phyloP scores from a whole-genome alignment of 768 basidiomycete species.

The Boletus reticuloceps region DNA sequence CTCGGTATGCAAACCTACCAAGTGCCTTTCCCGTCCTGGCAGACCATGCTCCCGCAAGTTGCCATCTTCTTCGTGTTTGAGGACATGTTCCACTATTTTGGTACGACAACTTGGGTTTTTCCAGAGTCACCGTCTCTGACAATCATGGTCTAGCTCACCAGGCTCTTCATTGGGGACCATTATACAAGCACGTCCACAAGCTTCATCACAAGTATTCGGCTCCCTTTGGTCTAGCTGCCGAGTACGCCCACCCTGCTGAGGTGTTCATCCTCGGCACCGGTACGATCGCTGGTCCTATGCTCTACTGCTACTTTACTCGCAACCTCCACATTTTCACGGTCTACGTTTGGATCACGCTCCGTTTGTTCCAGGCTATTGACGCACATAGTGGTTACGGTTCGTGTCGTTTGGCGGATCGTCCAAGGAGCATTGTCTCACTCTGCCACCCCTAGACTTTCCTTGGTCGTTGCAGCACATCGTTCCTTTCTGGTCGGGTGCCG shows the following conservation, averaged over 20 bases:
- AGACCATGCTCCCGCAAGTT: constrained; percentile 71
- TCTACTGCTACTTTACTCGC: constrained; percentile 75
- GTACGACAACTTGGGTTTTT: constrained; percentile 35
- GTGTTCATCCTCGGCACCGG: constrained; percentile 93
- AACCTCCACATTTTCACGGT: constrained; percentile 88
- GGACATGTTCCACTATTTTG: constrained; percentile 91
- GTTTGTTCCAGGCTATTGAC: constrained; percentile 96
- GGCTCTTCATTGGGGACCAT: constrained; percentile 75
- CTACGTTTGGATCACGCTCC: constrained; percentile 89
- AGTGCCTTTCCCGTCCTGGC: constrained; percentile 81
- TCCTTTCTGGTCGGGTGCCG: constrained; percentile 96
- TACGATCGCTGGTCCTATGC: constrained; percentile 82
- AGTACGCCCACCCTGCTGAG: constrained; percentile 97
- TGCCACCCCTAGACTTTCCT: constrained; percentile 71
- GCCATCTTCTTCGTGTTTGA: constrained; percentile 93
- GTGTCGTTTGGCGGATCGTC: constrained; percentile 20
- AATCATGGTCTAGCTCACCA: constrained; percentile 65
- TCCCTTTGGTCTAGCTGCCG: constrained; percentile 95
- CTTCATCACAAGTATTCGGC: constrained; percentile 97
- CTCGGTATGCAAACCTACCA: constrained; percentile 92
- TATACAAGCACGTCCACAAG: constrained; percentile 95
- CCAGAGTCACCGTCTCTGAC: neutral
- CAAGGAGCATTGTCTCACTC: neutral
- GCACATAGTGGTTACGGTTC: constrained; percentile 94
- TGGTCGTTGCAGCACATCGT: constrained; percentile 93